A percentile compares a stretch with the other conserved stretches of the same genome.
phyloP scores from a whole-genome alignment of 2,329 filamentous ascomycete genomes.

The Endocalyx cinctus region DNA sequence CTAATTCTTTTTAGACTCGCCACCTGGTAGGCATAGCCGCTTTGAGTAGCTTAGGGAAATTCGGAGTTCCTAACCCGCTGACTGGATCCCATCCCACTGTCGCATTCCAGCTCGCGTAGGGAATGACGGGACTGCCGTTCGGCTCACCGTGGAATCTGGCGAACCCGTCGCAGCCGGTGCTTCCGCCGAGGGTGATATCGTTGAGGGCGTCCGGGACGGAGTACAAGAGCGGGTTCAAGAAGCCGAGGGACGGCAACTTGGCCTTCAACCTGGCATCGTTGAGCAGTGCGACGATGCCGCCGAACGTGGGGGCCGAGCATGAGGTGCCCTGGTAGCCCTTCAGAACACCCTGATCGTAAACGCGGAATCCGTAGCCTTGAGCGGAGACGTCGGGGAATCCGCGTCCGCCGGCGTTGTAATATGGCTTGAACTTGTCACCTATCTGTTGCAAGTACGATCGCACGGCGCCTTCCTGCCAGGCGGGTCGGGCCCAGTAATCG shows the following conservation, averaged over 20 bases:
- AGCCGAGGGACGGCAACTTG: slow-evolving; percentile 39
- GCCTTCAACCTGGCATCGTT: slow-evolving; percentile 48
- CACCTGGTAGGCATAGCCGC: slow-evolving; percentile 7
- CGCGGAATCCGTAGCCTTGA: slow-evolving; percentile 36
- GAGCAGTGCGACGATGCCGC: slow-evolving; percentile 50
- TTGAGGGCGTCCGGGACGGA: slow-evolving; percentile 19
- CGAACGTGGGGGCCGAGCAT: slow-evolving; percentile 50
- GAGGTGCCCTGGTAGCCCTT: slow-evolving; percentile 23
- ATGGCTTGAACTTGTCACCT: slow-evolving; percentile 23
- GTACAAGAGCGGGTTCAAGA: slow-evolving; percentile 47
- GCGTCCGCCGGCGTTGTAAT: slow-evolving; percentile 32
- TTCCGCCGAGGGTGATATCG: slow-evolving; percentile 26
- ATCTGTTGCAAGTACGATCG: slow-evolving; percentile 36
- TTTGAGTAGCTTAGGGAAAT: slow-evolving; percentile 16
- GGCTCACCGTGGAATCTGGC: slow-evolving; percentile 15
- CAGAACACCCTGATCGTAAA: slow-evolving; percentile 32
- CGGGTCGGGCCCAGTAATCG: slow-evolving; percentile 41
- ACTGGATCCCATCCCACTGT: slow-evolving; percentile 30
- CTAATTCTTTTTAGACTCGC: no score
- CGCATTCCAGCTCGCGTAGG: slow-evolving; percentile 17
- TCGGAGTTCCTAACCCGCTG: slow-evolving; percentile 28
- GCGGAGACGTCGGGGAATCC: slow-evolving; percentile 50
- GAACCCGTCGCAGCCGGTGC: slow-evolving; percentile 20
- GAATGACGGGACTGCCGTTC: slow-evolving; percentile 17
- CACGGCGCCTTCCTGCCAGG: slow-evolving; percentile 41